Percentiles rank a stretch among this genome's conserved stretches.
These are phyloP conservation scores for Coriaria nepalensis DNA, from an alignment of 306 rosid genomes.

Conservation along the genomic window DNA sequence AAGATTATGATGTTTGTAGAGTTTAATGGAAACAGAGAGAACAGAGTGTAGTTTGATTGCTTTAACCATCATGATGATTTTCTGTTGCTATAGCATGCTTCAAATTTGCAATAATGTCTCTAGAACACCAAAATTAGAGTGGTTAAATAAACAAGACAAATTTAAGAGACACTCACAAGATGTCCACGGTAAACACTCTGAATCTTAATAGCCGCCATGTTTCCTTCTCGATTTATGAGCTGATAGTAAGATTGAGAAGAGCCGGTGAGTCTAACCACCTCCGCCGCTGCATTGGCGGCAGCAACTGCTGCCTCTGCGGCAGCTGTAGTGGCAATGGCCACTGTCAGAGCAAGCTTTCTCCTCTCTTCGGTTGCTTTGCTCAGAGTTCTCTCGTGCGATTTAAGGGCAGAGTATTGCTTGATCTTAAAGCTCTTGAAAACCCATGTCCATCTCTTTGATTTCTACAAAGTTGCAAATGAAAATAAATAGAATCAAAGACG, in stretches of 20 bases:
- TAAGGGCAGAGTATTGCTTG: constrained; percentile 33
- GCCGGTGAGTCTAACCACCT: constrained; percentile 59
- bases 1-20: no score
- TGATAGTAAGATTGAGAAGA: constrained; percentile 22
- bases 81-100: no score
- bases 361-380: constrained; percentile 57
- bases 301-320: constrained; percentile 88
- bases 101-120: no score
- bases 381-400: constrained; percentile 28
- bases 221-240: constrained; percentile 25
- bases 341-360: constrained; percentile 63
- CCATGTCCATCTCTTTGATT: constrained; percentile 46
- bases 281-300: constrained; percentile 82
- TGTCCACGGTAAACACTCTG: constrained; percentile 65
- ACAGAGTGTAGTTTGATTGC: no score
- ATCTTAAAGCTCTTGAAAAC: constrained; percentile 29
- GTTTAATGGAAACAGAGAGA: no score
- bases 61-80: no score
- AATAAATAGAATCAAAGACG: not conserved
- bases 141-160: not conserved
- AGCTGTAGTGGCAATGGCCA: constrained; percentile 71
- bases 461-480: constrained; percentile 24
- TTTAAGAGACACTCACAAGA: constrained; percentile 42
- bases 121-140: no score
- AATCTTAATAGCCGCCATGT: constrained; percentile 54